A percentile compares a stretch with the other conserved stretches of the same genome.
Evolutionary conservation across 805 yeast species (phyloP).

Genomic region (Alloascoidea africana): DNA sequence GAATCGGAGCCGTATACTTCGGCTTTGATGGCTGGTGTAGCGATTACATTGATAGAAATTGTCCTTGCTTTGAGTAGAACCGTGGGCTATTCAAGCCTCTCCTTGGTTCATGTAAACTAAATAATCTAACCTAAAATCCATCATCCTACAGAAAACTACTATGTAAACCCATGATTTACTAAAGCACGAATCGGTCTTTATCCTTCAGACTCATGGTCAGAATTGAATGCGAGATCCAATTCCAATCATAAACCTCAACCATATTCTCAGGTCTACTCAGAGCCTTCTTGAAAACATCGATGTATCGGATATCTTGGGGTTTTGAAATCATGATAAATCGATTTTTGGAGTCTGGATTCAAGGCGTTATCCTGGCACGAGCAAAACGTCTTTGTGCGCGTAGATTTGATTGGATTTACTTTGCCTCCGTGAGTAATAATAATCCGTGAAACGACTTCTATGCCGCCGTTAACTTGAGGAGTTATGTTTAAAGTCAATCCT

Average conservation of each 20-base stretch:
- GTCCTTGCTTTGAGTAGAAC: no score
- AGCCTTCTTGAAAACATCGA: neutral
- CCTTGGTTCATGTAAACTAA: no score
- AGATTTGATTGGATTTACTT: constrained; percentile 15
- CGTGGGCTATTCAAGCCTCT: no score
- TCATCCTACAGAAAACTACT: no score
- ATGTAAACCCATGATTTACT: no score
- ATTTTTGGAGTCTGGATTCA: neutral
- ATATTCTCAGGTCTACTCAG: neutral
- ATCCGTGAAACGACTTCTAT: constrained; percentile 37
- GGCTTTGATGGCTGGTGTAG: no score
- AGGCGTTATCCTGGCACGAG: constrained; percentile 3
- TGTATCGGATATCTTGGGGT: neutral
- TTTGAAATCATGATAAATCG: neutral
- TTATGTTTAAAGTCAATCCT: constrained; percentile 33
- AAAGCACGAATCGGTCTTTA: no score
- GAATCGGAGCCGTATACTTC: no score
- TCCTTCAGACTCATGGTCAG: neutral
- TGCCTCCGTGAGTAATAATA: constrained; percentile 43
- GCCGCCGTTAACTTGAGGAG: constrained; percentile 48
- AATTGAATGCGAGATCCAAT: neutral
- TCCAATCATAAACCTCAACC: constrained; percentile 1
- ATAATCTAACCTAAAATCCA: no score
- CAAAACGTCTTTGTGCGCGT: constrained; percentile 9
- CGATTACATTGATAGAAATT: no score